Evolutionary conservation across 202 grass and related monocot species (phyloP).

Genomic region (Cymbopogon flexuosus): DNA sequence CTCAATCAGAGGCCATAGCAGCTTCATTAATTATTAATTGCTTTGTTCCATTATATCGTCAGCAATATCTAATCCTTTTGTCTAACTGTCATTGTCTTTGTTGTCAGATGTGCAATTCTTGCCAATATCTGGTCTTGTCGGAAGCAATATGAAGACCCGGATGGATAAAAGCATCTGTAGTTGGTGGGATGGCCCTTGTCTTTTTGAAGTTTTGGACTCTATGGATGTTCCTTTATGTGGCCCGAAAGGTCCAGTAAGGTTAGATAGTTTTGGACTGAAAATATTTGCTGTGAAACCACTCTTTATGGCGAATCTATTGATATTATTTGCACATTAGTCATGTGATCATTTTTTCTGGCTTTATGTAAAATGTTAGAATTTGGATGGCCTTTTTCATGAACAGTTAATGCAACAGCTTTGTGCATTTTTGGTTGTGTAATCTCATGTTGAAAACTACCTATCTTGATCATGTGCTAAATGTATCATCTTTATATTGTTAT

Average conservation of each 20-base stretch:
- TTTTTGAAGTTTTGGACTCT: constrained; percentile 76
- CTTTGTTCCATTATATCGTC: neutral
- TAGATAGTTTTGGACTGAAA: constrained; percentile 12
- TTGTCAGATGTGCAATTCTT: constrained; percentile 85
- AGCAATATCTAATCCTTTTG: neutral
- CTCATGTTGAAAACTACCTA: neutral
- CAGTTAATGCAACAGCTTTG: neutral
- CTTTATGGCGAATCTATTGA: neutral
- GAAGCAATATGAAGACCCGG: constrained; percentile 75
- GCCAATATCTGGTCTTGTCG: constrained; percentile 85
- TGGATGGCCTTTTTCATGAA: neutral
- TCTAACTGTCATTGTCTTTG: constrained; percentile 17
- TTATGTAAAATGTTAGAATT: constrained; percentile 8
- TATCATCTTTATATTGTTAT: neutral
- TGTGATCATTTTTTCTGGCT: neutral
- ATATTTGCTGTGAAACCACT: neutral
- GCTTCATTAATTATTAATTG: neutral
- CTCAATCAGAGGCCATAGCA: neutral
- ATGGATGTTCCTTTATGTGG: constrained; percentile 88
- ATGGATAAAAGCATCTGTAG: constrained; percentile 71
- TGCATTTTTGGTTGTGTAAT: neutral
- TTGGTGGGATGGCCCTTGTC: constrained; percentile 86
- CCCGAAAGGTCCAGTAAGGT: constrained; percentile 82
- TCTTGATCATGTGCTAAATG: constrained; percentile 22
- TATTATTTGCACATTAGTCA: constrained; percentile 3